A percentile compares a stretch with the other conserved stretches of the same genome.
Conservation (phyloP, 2,329 filamentous ascomycete species). For the Aspergillus niger region DNA sequence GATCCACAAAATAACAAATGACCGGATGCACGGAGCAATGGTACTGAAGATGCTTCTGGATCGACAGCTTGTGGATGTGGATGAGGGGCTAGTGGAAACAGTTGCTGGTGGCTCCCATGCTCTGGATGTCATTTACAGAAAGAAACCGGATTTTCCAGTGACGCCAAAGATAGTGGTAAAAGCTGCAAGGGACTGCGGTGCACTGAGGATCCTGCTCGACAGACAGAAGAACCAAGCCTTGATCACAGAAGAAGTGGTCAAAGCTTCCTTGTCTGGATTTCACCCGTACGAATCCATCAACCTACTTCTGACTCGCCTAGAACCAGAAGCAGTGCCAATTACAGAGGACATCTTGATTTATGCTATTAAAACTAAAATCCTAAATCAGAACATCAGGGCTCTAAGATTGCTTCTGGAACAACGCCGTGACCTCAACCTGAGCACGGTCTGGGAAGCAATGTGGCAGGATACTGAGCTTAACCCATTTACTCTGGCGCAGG, state of each 20-base stretch:
- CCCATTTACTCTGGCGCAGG: neutral
- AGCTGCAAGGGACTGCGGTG: too few relatives aligned
- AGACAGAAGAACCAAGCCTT: neutral
- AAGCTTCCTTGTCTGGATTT: too few relatives aligned
- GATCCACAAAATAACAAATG: too few relatives aligned
- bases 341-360: neutral
- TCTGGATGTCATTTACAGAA: too few relatives aligned
- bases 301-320: too few relatives aligned
- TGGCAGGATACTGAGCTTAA: neutral
- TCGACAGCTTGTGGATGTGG: neutral
- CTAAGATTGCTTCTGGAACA: neutral
- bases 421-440: neutral
- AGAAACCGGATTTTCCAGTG: neutral
- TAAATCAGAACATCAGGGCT: neutral
- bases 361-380: too few relatives aligned
- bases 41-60: too few relatives aligned
- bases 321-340: neutral
- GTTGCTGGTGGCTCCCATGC: neutral
- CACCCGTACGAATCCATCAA: too few relatives aligned
- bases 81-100: neutral
- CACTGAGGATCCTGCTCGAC: neutral
- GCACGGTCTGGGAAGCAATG: neutral
- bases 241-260: neutral
- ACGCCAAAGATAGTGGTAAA: too few relatives aligned
- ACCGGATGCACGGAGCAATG: too few relatives aligned